Evolutionary conservation across 495 filamentous ascomycete genomes (phyloP), one percentile per base, ranked within the genome.

Genomic region (Penicillium verhagenii): DNA sequence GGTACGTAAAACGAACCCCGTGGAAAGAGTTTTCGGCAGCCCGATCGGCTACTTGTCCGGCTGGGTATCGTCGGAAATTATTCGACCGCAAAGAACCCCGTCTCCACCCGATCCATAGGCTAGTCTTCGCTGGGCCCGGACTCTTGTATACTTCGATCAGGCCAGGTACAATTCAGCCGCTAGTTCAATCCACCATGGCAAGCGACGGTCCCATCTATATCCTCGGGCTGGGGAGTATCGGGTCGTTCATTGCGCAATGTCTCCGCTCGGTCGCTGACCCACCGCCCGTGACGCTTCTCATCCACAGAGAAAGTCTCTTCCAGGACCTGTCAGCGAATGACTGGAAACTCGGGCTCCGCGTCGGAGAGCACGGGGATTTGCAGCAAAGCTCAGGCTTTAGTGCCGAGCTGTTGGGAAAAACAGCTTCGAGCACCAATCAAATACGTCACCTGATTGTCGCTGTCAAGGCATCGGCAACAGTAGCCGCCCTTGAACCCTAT

Each of bases 141-240:
- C n/a, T n/a, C n/a, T n/a, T n/a, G n/a, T n/a, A n/a, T n/a, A n/a
- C n/a, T n/a, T n/a, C n/a, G n/a, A n/a, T n/a, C n/a, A n/a, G n/a
- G n/a, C n/a, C n/a, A n/a, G n/a, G n/a, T n/a, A n/a, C n/a, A n/a
- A n/a, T n/a, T n/a, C n/a, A n/a, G n/a, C n/a, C n/a, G n/a, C n/a
- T n/a, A n/a, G n/a, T n/a, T n/a, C n/a, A n/a, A 42, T 42, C 4
- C 9, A 42, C 5, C 16, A 19, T 42, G 38, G 20, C 18, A 21
- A 42, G 2, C 0, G n/a, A 31, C 13, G 13, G 11, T 8, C 19
- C 47, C 9, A 76, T 84, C 13, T 69, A 82, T 54, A 68, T 84
- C 13, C 46, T 84, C 5, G 81, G 81, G 4, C 59, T 73, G 23
- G 80, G 80, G 21, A 80, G 68, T 53, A 67, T 82, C n/a, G 81